Base-by-base conservation (phyloP, 192 early-diverging fungal genomes). In the Ramicandelaber brevisporus region DNA sequence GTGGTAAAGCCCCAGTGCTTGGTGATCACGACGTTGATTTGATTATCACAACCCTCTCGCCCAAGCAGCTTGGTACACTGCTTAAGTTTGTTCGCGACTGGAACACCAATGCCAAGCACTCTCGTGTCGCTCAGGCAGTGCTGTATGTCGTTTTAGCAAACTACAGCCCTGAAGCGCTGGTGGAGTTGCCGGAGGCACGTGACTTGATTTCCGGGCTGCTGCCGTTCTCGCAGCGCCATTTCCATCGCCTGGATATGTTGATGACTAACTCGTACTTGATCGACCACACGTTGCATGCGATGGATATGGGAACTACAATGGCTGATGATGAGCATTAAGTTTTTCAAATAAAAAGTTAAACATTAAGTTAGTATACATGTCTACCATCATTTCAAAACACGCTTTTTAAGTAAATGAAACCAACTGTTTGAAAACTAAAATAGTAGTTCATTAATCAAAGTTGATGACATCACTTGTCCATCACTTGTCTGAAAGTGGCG, bases 151-250 rank as follows among this genome's bases (percentile, higher is more conserved):
- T 93, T 4, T 50, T 95, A 12, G 57, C 55, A 5, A 43, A 53
- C 11, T 69, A 65, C 29, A 51, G 60, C n/a, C 54, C 68, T 0
- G 58, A 81, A 34, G 40, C 58, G 12, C 51, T 96, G 27, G 53
- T 75, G 23, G 57, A 66, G 20, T 48, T 93, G n/a, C 63, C 72
- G 3, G 70, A 73, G 15, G 66, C 71, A 20, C 86, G 85, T 50
- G 78, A 85, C 30, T 35, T 89, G 21, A 51, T 89, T 19, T 70
- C 90, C 13, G 72, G 71, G 12, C 41, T 95, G 16, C 34, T 82
- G 24, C 71, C 87, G 14, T 99, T 93, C 44, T 78, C 82, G 10
- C 81, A 95, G 33, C 70, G 88, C 21, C 87, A 95, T 47, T 82
- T 73, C 44, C 59, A 64, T 31, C 68, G 79, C 20, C 53, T 85